Conservation (phyloP, 2,329 filamentous ascomycete genomes). For the Hypoxylon sp. region DNA sequence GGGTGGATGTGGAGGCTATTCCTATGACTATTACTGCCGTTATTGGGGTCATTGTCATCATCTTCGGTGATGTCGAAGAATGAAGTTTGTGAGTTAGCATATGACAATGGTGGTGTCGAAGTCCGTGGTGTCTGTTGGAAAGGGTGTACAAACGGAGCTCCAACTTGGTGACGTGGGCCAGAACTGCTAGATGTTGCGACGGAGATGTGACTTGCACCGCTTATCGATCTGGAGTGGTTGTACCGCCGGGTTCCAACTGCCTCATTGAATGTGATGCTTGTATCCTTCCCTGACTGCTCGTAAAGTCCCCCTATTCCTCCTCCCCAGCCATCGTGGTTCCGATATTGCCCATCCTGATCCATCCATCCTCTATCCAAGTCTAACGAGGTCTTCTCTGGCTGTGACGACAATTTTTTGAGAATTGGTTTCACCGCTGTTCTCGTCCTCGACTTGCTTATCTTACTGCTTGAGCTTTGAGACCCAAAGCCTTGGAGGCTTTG, state of each 20-base stretch:
- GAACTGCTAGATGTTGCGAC: constrained; percentile 68
- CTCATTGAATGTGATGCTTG: constrained; percentile 61
- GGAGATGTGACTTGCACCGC: constrained; percentile 70
- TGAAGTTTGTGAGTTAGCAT: constrained; percentile 69
- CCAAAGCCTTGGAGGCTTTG: constrained; percentile 53
- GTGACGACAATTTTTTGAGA: constrained; percentile 67
- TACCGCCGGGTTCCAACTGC: constrained; percentile 58
- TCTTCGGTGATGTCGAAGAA: constrained; percentile 66
- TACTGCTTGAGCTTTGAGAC: constrained; percentile 50
- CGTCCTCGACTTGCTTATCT: constrained; percentile 63
- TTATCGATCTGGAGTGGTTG: constrained; percentile 71
- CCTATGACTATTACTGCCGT: constrained; percentile 57
- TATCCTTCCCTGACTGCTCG: constrained; percentile 46
- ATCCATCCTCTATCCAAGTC: constrained; percentile 73
- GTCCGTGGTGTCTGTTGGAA: constrained; percentile 75
- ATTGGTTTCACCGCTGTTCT: constrained; percentile 72
- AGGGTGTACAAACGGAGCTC: constrained; percentile 67
- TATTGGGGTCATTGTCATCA: constrained; percentile 63
- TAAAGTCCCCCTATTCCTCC: constrained; percentile 31
- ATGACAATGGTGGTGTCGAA: constrained; percentile 71
- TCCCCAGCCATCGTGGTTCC: constrained; percentile 50
- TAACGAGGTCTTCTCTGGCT: constrained; percentile 74
- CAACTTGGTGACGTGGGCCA: constrained; percentile 37
- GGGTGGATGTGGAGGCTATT: constrained; percentile 49
- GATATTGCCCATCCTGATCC: constrained; percentile 63